Base-by-base conservation (phyloP, 2,329 filamentous ascomycete species). In the Clarireedia paspali region DNA sequence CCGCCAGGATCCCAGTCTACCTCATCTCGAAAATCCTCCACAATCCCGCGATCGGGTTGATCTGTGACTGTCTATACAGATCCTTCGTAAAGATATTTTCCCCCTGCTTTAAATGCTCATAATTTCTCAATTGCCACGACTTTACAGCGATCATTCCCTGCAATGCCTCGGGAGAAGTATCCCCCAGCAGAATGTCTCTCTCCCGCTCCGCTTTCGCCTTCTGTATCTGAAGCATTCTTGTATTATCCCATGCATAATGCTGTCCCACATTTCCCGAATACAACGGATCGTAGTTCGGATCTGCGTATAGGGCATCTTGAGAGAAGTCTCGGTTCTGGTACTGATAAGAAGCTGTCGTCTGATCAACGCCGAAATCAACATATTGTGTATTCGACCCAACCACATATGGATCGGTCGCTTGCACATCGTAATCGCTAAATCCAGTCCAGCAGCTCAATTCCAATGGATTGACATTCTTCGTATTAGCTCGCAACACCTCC, bases 11-110 rank as follows among this genome's bases (percentile, higher is more conserved):
- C 30, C 1, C 0, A 23, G 48, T 14, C 2, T 48, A 48, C 30
- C 27, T 45, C 27, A 55, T 57, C 17, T 61, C 53, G 44, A 61
- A 60, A 12, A 61, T 52, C 48, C 55, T 60, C 55, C 55, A 60
- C 17, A 60, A 24, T 2, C 51, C 55, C 6, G 57, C 57, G 10
- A 60, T 45, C 1, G 58, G 59, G 27, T 53, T 55, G 12, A 57
- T 56, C 20, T 47, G 52, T n/a, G 59, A 52, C 20, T 57, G 55
- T 6, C 47, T 38, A 53, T 53, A 59, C 30, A 57, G 26, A 26
- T 55, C 50, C 47, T 59, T 59, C 3, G 46, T 30, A n/a, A 61
- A 61, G 50, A 61, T 57, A 30, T 59, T 15, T 44, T 61, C 55
- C n/a, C 59, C 59, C 34, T 55, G 40, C 23, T 57, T 50, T 24